phyloP scores from a whole-genome alignment of 2,329 filamentous ascomycete genomes.

The Exophiala aquamarina region DNA sequence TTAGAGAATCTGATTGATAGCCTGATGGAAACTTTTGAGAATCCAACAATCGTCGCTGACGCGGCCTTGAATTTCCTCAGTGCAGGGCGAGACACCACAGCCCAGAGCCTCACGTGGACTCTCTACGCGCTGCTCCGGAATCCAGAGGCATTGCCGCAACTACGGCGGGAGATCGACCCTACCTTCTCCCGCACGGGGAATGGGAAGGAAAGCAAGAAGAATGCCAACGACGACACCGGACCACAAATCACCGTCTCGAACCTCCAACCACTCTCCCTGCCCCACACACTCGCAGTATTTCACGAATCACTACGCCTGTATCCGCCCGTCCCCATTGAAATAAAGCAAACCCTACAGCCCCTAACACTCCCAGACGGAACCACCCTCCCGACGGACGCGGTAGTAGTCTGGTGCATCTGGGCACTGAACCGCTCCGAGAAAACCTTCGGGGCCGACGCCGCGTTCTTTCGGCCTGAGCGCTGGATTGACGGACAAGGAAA shows the following conservation, averaged over 20 bases:
- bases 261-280: slow-evolving; percentile 43
- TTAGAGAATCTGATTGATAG: slow-evolving; percentile 62
- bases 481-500: slow-evolving; percentile 43
- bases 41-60: slow-evolving; percentile 58
- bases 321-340: slow-evolving; percentile 66
- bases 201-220: neutral
- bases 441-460: slow-evolving; percentile 59
- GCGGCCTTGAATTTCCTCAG: slow-evolving; percentile 67
- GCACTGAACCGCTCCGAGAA: slow-evolving; percentile 59
- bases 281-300: slow-evolving; percentile 60
- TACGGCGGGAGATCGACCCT: slow-evolving; percentile 23
- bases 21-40: slow-evolving; percentile 57
- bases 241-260: slow-evolving; percentile 35
- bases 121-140: slow-evolving; percentile 61
- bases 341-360: slow-evolving; percentile 57
- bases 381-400: slow-evolving; percentile 52
- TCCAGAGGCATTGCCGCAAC: slow-evolving; percentile 31
- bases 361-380: slow-evolving; percentile 47
- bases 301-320: slow-evolving; percentile 63
- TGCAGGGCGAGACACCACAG: slow-evolving; percentile 64
- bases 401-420: slow-evolving; percentile 65
- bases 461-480: slow-evolving; percentile 56
- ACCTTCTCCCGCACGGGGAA: slow-evolving; percentile 1
- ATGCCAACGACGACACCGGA: neutral
- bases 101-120: slow-evolving; percentile 65